Base-by-base conservation (phyloP, 2,329 filamentous ascomycete genomes). In the Cordyceps javanica region DNA sequence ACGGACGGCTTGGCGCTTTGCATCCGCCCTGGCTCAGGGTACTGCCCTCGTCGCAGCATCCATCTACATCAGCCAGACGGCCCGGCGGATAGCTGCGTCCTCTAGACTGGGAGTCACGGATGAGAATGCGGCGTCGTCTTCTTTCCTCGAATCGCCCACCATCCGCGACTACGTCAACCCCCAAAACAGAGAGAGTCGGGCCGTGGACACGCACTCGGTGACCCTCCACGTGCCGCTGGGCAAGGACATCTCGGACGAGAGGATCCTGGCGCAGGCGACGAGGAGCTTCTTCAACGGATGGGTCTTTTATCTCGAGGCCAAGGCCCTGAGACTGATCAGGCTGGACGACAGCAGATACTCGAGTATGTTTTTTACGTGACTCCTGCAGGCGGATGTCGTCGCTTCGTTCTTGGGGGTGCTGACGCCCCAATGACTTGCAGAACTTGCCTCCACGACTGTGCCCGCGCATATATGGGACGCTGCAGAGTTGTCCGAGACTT, bases 241-340 rank as follows among this genome's bases (percentile, higher is more conserved):
- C 38, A 50, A 19, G 11, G 26, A 7, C 19, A 11, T 66, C 1
- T 60, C 64, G 2, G 68, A 71, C 36, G 65, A 70, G 30, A 54
- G 46, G 2, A 45, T 71, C 6, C 58, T 71, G 25, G 64, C 69
- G 0, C 62, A 60, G 1, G 69, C 71, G 10, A 53, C 67, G 1
- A 66, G 61, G 13, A 67, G 64, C 0, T 71, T 67, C 28, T 71
- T 70, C 49, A 68, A 67, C 5, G 69, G 69, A 0, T 49, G 61
- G 0, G 69, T 71, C 0, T 62, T 71, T 39, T 61, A 59, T 0
- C 66, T 63, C 0, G 69, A 71, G 50, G 60, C 65, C 9, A 34
- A 61, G 41, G 58, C 48, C 1, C n/a, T 62, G 9, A 57, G 59
- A 0, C 36, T 58, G 1, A 1, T 48, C 4, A 38, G 21, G 14